Evolutionary conservation across 2,329 filamentous ascomycete species (phyloP).

Genomic region (Beauveria caledonica): DNA sequence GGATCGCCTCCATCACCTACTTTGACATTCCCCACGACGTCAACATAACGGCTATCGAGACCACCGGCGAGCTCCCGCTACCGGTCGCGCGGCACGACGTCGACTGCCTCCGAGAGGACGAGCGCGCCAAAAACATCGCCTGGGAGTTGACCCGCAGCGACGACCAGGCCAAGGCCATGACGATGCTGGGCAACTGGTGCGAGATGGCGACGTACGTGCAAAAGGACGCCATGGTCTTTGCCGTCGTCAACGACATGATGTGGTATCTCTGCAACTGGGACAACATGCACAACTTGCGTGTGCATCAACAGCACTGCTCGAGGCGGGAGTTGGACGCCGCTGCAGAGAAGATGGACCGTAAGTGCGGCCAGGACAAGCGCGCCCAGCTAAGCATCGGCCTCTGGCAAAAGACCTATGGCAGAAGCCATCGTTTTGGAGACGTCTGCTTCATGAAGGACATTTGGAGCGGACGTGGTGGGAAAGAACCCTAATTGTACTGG

Average conservation of each 20-base stretch:
- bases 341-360: not conserved
- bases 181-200: constrained; percentile 9
- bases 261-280: constrained; percentile 7
- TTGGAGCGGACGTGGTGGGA: not conserved
- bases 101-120: not conserved
- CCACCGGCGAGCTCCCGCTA: not conserved
- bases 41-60: not conserved
- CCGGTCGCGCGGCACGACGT: not conserved
- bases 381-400: not conserved
- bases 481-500: too few species aligned
- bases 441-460: not conserved
- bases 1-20: not conserved
- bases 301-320: not conserved
- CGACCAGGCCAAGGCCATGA: not conserved
- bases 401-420: not conserved
- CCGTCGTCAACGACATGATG: not conserved
- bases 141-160: not conserved
- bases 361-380: not conserved
- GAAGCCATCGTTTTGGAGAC: not conserved
- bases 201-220: not conserved
- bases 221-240: not conserved
- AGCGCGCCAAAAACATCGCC: not conserved
- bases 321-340: not conserved
- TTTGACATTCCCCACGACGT: constrained; percentile 2
- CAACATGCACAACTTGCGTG: not conserved